Conservation (phyloP, 768 basidiomycete species). For the Sistotremastrum suecicum region DNA sequence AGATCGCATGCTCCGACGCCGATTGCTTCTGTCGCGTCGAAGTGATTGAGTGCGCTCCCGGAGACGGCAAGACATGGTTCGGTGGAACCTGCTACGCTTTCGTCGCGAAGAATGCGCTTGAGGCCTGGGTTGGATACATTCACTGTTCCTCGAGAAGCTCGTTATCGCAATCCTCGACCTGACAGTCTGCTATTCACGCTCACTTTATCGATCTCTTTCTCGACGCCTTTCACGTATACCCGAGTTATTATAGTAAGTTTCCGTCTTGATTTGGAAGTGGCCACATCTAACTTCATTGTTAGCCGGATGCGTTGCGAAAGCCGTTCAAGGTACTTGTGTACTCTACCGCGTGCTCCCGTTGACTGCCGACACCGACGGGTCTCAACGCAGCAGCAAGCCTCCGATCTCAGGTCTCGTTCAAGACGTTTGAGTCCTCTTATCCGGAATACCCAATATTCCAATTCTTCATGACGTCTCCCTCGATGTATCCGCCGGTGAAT, state of each 20-base stretch:
- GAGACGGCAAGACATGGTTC: no score
- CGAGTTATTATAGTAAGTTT: slow-evolving; percentile 75
- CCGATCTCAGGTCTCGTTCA: slow-evolving; percentile 59
- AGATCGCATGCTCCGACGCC: slow-evolving; percentile 14
- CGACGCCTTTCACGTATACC: slow-evolving; percentile 6
- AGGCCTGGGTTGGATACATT: not conserved
- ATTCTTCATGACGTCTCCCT: slow-evolving; percentile 61
- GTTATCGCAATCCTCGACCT: not conserved
- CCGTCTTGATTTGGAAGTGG: slow-evolving; percentile 4
- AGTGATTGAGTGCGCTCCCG: no score
- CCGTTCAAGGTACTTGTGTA: slow-evolving; percentile 70
- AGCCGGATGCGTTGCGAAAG: slow-evolving; percentile 74
- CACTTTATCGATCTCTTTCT: slow-evolving; percentile 27
- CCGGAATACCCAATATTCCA: slow-evolving; percentile 59
- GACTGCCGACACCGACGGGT: slow-evolving; percentile 49
- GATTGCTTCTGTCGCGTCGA: slow-evolving; percentile 13
- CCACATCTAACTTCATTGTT: slow-evolving; percentile 3
- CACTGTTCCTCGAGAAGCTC: slow-evolving; percentile 1
- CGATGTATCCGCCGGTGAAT: slow-evolving; percentile 58
- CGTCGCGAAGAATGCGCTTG: no score
- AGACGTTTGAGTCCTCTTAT: slow-evolving; percentile 71
- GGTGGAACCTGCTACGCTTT: not conserved
- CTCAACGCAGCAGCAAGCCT: slow-evolving; percentile 51
- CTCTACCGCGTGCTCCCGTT: slow-evolving; percentile 57
- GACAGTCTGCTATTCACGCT: slow-evolving; percentile 58